A percentile compares a stretch with the other conserved stretches of the same genome.
Evolutionary conservation across 352 stramenopile genomes (phyloP).

Genomic region (Globisporangium emineosum): DNA sequence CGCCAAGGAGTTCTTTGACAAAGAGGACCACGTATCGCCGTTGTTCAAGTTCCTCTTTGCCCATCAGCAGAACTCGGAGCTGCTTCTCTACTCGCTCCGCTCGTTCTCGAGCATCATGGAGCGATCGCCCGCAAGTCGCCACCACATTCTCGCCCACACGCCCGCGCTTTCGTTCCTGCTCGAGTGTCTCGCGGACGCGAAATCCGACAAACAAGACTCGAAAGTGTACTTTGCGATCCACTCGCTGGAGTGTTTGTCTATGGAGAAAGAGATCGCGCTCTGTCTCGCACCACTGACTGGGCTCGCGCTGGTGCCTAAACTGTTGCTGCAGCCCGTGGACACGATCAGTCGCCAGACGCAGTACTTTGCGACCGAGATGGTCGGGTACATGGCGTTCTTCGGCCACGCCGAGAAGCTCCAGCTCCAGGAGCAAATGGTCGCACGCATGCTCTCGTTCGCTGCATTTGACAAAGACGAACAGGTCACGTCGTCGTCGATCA

Average conservation of each 20-base stretch:
- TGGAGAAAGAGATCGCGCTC: slow-evolving; percentile 39
- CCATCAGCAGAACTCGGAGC: slow-evolving; percentile 25
- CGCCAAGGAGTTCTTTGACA: slow-evolving; percentile 30
- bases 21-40: slow-evolving; percentile 40
- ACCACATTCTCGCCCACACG: slow-evolving; percentile 30
- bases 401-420: slow-evolving; percentile 34
- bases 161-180: slow-evolving; percentile 40
- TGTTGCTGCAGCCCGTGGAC: slow-evolving; percentile 30
- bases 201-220: slow-evolving; percentile 16
- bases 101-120: slow-evolving; percentile 56
- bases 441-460: slow-evolving; percentile 39
- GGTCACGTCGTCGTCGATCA: slow-evolving; percentile 31
- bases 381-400: slow-evolving; percentile 64
- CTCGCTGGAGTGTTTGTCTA: slow-evolving; percentile 52
- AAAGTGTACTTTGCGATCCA: slow-evolving; percentile 46
- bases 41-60: slow-evolving; percentile 55
- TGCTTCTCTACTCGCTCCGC: slow-evolving; percentile 41
- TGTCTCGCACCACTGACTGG: slow-evolving; percentile 25
- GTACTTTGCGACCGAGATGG: slow-evolving; percentile 57
- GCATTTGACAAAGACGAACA: slow-evolving; percentile 28
- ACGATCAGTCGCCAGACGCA: slow-evolving; percentile 34
- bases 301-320: slow-evolving; percentile 32
- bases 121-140: slow-evolving; percentile 38
- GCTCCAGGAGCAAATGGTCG: slow-evolving; percentile 30
- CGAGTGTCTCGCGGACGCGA: slow-evolving; percentile 35